Conservation (phyloP, 129 eudicot species). For the Solidago caesia region DNA sequence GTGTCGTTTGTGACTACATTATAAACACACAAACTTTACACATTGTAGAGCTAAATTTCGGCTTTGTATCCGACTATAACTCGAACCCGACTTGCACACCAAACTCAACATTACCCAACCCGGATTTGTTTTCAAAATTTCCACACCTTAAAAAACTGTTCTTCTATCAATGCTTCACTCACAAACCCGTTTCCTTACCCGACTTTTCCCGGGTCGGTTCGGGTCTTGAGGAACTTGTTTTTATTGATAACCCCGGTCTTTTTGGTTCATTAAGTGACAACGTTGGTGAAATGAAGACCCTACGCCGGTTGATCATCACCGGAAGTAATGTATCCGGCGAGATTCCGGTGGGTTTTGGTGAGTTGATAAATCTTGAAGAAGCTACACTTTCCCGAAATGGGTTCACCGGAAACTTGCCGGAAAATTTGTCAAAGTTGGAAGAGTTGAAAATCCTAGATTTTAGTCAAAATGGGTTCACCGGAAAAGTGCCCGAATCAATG, state of each 20-base stretch:
- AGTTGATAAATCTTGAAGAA: constrained; percentile 49
- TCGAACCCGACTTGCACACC: constrained; percentile 61
- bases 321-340: constrained; percentile 58
- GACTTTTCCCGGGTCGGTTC: constrained; percentile 37
- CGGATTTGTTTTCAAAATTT: constrained; percentile 32
- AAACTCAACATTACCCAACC: constrained; percentile 32
- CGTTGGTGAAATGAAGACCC: constrained; percentile 32
- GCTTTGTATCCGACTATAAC: constrained; percentile 60
- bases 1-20: constrained; percentile 69
- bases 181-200: constrained; percentile 33
- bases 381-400: constrained; percentile 58
- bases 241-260: constrained; percentile 51
- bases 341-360: constrained; percentile 49
- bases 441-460: constrained; percentile 62
- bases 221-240: constrained; percentile 56
- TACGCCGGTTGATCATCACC: constrained; percentile 58
- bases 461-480: constrained; percentile 51
- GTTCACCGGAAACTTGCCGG: constrained; percentile 38
- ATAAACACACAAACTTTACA: constrained; percentile 25
- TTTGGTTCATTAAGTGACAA: constrained; percentile 46
- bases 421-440: constrained; percentile 36
- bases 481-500: constrained; percentile 48
- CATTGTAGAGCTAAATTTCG: constrained; percentile 56
- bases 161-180: constrained; percentile 67
- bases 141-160: constrained; percentile 49